Evolutionary conservation across 2,329 filamentous ascomycete genomes (phyloP), one percentile per base, ranked within the genome.

Genomic region (Phoma herbarum): DNA sequence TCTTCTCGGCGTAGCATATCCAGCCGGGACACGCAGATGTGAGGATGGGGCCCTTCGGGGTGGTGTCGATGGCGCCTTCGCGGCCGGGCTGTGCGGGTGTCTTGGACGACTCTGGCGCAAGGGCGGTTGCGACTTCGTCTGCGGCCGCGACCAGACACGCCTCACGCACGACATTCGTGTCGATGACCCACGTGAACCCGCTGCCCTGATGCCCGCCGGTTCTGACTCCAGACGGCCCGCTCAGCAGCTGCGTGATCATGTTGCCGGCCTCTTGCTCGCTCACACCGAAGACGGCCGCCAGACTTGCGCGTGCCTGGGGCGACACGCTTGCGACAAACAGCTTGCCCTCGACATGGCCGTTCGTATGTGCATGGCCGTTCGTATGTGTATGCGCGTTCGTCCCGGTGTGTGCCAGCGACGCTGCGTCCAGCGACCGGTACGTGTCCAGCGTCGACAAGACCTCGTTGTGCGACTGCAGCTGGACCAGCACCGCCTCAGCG

Each of bases 1-100:
- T 98, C 80, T 99, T 98, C 77, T 99, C 95, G 25, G 94, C 94
- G 73, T 99, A 99, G 79, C 95, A 99, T 55, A 99, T 94, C 93
- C 96, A 99, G 8, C 95, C 95, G 0, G 95, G 95, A 76, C 95
- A 99, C 20, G 92, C 92, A 3, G 93, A 93, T 9, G 93, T 92
- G 42, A 99, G 84, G 28, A 94, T 87, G 0, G 92, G 91, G 61
- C 79, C 79, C 68, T 82, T 84, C 4, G 79, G 79, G 33, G 64
- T 86, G 74, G 71, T 88, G 47, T 72, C 67, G 25, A 73, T 69
- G 45, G 74, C 66, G 50, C 73, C 73, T 33, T 77, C 77, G 3
- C 68, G 65, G 2, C 70, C 72, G 16, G 71, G 59, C 25, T 60
- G 59, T 18, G 66, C 56, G 10, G 63, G 51, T 7, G 67, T 62